Evolutionary conservation across 768 basidiomycete genomes (phyloP).

Genomic region (Kwoniella botswanensis): DNA sequence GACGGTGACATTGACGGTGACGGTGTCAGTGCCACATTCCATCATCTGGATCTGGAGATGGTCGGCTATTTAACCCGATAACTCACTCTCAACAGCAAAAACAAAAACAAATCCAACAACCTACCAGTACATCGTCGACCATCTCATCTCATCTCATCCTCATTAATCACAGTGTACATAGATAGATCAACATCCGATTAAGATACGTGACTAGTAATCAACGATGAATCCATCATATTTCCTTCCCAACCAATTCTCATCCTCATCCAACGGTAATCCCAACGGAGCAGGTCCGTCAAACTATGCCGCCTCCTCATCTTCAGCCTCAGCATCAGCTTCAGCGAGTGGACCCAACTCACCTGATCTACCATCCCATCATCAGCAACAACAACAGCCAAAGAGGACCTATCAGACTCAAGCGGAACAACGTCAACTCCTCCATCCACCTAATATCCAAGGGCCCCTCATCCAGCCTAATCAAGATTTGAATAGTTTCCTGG

Average conservation of each 20-base stretch:
- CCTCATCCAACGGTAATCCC: neutral
- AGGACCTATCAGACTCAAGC: constrained; percentile 6
- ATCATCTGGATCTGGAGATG: neutral
- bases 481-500: constrained; percentile 81
- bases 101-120: neutral
- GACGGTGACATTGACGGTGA: neutral
- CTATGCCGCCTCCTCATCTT: constrained; percentile 4
- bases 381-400: neutral
- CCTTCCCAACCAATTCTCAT: constrained; percentile 7
- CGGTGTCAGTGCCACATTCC: neutral
- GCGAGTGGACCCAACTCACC: neutral
- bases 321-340: constrained; percentile 5
- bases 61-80: constrained; percentile 25
- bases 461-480: constrained; percentile 84
- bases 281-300: constrained; percentile 3
- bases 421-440: constrained; percentile 5
- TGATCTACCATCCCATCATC: constrained; percentile 1
- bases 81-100: neutral
- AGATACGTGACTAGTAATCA: neutral
- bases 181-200: neutral
- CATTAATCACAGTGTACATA: neutral
- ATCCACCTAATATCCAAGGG: constrained; percentile 21
- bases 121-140: neutral
- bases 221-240: constrained; percentile 28
- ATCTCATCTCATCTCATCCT: neutral